phyloP scores from a whole-genome alignment of 257 asterid species.

The Voacanga thouarsii region DNA sequence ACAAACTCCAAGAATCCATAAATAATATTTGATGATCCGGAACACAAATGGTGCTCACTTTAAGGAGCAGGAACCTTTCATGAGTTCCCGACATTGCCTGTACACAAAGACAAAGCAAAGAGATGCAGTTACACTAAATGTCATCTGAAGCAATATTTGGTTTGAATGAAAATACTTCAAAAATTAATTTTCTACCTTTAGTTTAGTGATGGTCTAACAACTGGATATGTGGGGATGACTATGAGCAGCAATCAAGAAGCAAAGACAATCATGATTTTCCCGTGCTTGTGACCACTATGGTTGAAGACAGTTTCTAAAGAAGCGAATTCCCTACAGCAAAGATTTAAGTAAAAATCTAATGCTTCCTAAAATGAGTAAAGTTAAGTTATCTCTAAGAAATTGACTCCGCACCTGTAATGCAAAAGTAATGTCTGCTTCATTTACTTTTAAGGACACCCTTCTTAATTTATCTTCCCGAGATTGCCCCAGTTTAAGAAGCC shows the following conservation, averaged over 20 bases:
- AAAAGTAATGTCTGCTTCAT: slow-evolving; percentile 70
- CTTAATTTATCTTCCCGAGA: slow-evolving; percentile 74
- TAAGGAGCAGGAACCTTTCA: background rate
- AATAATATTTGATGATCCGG: no score
- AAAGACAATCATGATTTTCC: background rate
- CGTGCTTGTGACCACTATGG: slow-evolving; percentile 9
- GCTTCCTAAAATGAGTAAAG: background rate
- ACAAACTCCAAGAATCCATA: no score
- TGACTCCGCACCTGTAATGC: slow-evolving; percentile 67
- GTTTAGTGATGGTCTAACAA: background rate
- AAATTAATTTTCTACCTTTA: background rate
- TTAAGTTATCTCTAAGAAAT: background rate
- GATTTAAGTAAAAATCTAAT: slow-evolving; percentile 4
- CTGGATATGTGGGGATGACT: background rate
- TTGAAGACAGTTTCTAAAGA: slow-evolving; percentile 84
- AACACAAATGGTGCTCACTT: background rate
- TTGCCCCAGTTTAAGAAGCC: slow-evolving; percentile 79
- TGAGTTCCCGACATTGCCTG: background rate
- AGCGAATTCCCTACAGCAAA: slow-evolving; percentile 72
- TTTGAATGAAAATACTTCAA: background rate
- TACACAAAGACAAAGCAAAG: background rate
- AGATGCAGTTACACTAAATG: background rate
- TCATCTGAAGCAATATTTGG: background rate
- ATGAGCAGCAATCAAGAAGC: background rate
- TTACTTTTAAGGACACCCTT: slow-evolving; percentile 69